Evolutionary conservation across 768 basidiomycete species (phyloP).

Genomic region (Galerina sulciceps): DNA sequence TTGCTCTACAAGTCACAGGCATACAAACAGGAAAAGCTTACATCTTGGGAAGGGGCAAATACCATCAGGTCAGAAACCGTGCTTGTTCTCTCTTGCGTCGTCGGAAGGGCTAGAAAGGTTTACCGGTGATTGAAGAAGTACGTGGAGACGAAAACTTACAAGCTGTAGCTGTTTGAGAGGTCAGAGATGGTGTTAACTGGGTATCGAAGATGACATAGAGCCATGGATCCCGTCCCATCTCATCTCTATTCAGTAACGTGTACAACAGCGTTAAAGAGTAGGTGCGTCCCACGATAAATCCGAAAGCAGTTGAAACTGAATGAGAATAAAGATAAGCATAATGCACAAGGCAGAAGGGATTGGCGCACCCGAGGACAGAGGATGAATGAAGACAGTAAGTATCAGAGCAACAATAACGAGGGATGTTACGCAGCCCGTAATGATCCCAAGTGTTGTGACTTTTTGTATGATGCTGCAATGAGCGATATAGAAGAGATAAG

Average conservation of each 20-base stretch:
- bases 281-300: conserved; percentile 8
- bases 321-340: neutral
- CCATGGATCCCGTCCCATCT: neutral
- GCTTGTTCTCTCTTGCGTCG: too few relatives aligned
- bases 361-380: neutral
- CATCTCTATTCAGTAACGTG: conserved; percentile 7
- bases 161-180: too few relatives aligned
- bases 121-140: too few relatives aligned
- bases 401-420: conserved; percentile 5
- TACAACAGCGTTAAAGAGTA: conserved; percentile 14
- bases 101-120: too few relatives aligned
- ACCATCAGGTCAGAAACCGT: too few relatives aligned
- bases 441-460: conserved; percentile 6
- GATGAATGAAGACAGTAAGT: neutral
- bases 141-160: too few relatives aligned
- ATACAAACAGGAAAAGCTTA: too few relatives aligned
- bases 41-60: too few relatives aligned
- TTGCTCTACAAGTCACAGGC: too few relatives aligned
- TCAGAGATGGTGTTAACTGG: neutral
- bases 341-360: too few relatives aligned
- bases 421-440: conserved; percentile 9
- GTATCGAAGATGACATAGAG: neutral
- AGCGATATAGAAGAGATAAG: neutral
- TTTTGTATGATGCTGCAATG: conserved; percentile 3
- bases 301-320: conserved; percentile 5